Percentiles rank a stretch among this genome's conserved stretches.
Conservation (phyloP, 2,329 filamentous ascomycete genomes). For the Ophiosphaerella herpotricha region DNA sequence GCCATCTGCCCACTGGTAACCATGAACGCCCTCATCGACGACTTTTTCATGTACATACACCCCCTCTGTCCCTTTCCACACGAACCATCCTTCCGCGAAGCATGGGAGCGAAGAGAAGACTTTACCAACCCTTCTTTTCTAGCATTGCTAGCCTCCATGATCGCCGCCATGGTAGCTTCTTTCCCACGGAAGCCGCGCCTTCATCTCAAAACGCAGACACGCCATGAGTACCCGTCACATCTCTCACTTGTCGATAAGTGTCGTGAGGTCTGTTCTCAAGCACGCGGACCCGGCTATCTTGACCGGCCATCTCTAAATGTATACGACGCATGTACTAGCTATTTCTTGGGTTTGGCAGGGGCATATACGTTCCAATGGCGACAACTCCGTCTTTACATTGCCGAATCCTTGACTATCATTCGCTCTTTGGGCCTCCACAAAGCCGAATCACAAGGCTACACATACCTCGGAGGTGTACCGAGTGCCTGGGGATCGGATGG, state of each 20-base stretch:
- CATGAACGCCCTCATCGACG: constrained; percentile 72
- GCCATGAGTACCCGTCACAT: constrained; percentile 69
- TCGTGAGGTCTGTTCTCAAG: constrained; percentile 69
- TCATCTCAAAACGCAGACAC: constrained; percentile 70
- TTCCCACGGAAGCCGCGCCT: constrained; percentile 73
- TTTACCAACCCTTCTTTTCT: constrained; percentile 69
- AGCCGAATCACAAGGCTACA: constrained; percentile 52
- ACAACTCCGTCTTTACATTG: constrained; percentile 70
- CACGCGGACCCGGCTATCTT: constrained; percentile 65
- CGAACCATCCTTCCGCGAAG: constrained; percentile 74
- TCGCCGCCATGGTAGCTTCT: constrained; percentile 72
- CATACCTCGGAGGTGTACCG: constrained; percentile 43
- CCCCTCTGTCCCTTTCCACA: constrained; percentile 78
- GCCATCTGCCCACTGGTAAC: constrained; percentile 72
- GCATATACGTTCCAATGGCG: constrained; percentile 72
- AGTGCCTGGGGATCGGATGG: constrained; percentile 42
- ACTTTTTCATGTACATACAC: constrained; percentile 84
- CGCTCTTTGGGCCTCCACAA: constrained; percentile 69
- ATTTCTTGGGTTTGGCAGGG: constrained; percentile 70
- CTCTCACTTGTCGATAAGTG: constrained; percentile 73
- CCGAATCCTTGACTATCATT: constrained; percentile 72
- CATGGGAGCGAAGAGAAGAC: constrained; percentile 70
- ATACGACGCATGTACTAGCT: constrained; percentile 73
- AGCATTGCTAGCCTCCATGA: constrained; percentile 74
- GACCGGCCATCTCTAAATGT: constrained; percentile 60